A percentile compares a stretch with the other conserved stretches of the same genome.
phyloP scores from a whole-genome alignment of 441 rosid genomes.

The Codiaeum variegatum region DNA sequence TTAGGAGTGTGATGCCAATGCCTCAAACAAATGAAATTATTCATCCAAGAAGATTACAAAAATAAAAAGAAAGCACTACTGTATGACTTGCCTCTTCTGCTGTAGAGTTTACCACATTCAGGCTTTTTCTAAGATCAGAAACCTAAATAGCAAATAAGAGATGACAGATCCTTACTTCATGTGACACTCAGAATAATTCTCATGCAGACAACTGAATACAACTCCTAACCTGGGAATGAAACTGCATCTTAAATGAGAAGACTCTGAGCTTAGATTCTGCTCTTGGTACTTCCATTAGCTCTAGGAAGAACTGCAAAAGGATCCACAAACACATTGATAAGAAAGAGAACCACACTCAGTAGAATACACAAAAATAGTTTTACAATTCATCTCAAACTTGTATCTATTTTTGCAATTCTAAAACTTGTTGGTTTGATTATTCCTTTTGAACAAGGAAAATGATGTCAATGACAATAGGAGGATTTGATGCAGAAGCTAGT shows the following conservation, averaged over 20 bases:
- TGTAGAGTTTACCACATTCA: constrained; percentile 67
- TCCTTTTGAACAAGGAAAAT: neutral
- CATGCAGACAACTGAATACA: constrained; percentile 13
- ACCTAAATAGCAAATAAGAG: constrained; percentile 40
- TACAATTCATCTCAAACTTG: constrained; percentile 6
- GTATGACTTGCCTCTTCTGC: constrained; percentile 67
- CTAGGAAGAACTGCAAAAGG: constrained; percentile 74
- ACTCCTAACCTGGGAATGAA: constrained; percentile 62
- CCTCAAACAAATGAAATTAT: constrained; percentile 1
- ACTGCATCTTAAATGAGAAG: constrained; percentile 90
- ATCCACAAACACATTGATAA: constrained; percentile 15
- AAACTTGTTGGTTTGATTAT: neutral
- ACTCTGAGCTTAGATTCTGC: constrained; percentile 91
- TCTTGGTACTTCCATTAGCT: constrained; percentile 86
- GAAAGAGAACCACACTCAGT: neutral
- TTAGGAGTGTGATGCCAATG: constrained; percentile 4
- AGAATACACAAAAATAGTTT: neutral
- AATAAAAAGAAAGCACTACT: neutral
- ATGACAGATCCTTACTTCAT: constrained; percentile 25
- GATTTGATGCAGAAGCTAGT: neutral
- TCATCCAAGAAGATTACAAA: neutral
- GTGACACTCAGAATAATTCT: constrained; percentile 14
- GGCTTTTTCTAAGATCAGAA: constrained; percentile 69
- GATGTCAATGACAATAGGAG: neutral
- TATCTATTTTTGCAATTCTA: neutral